A percentile compares a stretch with the other conserved stretches of the same genome.
Evolutionary conservation across 257 asterid species (phyloP).

Genomic region (Scutellaria barbata): DNA sequence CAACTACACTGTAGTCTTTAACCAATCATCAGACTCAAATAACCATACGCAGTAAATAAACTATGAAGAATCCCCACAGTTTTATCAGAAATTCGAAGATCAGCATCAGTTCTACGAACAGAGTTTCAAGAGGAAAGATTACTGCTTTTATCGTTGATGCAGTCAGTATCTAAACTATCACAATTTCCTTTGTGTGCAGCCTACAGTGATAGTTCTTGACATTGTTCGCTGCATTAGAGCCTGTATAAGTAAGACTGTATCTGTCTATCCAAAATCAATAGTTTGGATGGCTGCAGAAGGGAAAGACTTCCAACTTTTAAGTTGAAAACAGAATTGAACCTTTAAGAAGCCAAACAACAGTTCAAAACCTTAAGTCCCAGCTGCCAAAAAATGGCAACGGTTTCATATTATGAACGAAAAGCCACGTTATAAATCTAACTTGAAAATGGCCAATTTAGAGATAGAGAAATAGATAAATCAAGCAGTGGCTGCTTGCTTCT

Average conservation of each 20-base stretch:
- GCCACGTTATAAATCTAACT: slow-evolving; percentile 2
- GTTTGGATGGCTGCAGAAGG: too few relatives aligned
- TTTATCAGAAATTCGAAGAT: not conserved
- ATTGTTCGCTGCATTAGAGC: too few relatives aligned
- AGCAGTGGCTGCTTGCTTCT: slow-evolving; percentile 57
- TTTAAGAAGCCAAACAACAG: not conserved
- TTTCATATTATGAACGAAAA: slow-evolving; percentile 12
- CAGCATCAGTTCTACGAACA: not conserved
- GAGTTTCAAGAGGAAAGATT: not conserved
- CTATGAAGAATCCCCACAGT: not conserved
- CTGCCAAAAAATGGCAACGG: not conserved
- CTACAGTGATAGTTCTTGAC: too few relatives aligned
- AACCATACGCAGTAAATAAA: not conserved
- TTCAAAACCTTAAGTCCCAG: slow-evolving; percentile 22
- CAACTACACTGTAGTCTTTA: too few relatives aligned
- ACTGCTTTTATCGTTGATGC: not conserved
- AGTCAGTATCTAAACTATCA: not conserved
- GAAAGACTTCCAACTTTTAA: too few relatives aligned
- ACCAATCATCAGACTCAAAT: not conserved
- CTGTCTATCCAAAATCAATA: too few relatives aligned
- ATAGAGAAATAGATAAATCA: slow-evolving; percentile 34
- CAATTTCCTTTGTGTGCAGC: not conserved
- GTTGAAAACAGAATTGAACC: not conserved
- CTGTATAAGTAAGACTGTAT: too few relatives aligned
- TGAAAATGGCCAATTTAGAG: not conserved